Evolutionary conservation across 768 basidiomycete species (phyloP).

Genomic region (Lentinus brumalis): DNA sequence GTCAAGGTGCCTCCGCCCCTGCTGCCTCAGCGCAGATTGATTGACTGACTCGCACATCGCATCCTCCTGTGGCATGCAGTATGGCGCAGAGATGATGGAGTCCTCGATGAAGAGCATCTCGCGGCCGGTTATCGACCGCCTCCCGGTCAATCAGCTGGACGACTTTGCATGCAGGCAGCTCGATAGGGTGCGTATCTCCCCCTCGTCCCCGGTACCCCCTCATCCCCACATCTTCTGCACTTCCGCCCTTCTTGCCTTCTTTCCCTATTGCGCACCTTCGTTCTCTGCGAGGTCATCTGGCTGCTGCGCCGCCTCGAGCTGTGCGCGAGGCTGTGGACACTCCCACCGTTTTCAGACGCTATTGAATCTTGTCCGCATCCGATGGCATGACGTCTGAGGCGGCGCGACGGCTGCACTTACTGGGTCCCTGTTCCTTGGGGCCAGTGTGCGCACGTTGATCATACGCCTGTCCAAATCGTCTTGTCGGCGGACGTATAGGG

Average conservation of each 20-base stretch:
- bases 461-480: not conserved
- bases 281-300: slow-evolving; percentile 4
- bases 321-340: not conserved
- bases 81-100: slow-evolving; percentile 87
- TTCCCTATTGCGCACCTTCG: not conserved
- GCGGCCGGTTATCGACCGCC: slow-evolving; percentile 75
- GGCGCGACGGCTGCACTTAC: not conserved
- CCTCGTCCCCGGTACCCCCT: not conserved
- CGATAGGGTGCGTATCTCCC: slow-evolving; percentile 62
- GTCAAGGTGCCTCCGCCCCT: slow-evolving; percentile 62
- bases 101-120: slow-evolving; percentile 81
- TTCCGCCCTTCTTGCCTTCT: not conserved
- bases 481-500: not conserved
- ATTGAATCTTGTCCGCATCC: not conserved
- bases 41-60: not conserved
- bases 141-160: slow-evolving; percentile 78
- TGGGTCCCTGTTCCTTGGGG: not conserved
- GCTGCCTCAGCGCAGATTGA: not conserved
- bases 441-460: not conserved
- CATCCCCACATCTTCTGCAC: not conserved
- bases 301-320: not conserved
- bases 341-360: not conserved
- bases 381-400: slow-evolving; percentile 4
- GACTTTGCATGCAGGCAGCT: slow-evolving; percentile 89
- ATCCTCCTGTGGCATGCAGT: slow-evolving; percentile 45